Base-by-base conservation (phyloP, 208 protist species). In the Trypanosoma melophagium region DNA sequence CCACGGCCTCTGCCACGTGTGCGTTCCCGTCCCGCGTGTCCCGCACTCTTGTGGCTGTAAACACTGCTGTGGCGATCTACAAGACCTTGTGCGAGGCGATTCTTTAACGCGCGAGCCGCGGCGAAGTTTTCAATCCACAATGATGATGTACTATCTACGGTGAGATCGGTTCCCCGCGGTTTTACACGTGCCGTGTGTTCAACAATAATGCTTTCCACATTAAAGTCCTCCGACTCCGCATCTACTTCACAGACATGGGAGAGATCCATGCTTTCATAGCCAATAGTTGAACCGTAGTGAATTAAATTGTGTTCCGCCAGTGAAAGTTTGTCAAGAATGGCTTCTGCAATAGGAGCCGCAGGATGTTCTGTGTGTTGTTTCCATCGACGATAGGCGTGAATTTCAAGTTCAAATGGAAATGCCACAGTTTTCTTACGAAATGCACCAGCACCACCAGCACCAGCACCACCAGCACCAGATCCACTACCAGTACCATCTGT, bases 71-170 rank as follows among this genome's bases (percentile, higher is more conserved):
- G 82, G 66, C 80, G 80, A 73, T 62, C 77, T 7, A 77, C 53
- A 1, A 61, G 38, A 14, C 63, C 80, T 59, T 85, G 64, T 28
- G 66, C 69, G 45, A 93, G 69, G 49, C 84, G 76, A 42, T 84
- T 71, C 70, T 81, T 87, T 31, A 95, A 60, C 53, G 80, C 80
- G 4, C 89, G 86, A n/a, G 89, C 89, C 24, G 83, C 86, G 24
- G 83, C 84, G 65, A 95, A 95, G 76, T 95, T 95, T 60, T 95
- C 89, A 67, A 95, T 90, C 76, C 81, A 89, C 17, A 95, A 76
- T 14, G 89, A 84, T 9, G 89, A 89, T 9, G 86, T 90, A 58
- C 83, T 92, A 77, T 95, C 89, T 16, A 95, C 84, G 0, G 84
- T 75, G 38, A 95, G 71, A 52, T 85, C 81, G 5, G 84, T 92